A percentile compares a stretch with the other conserved stretches of the same genome.
Conservation (phyloP, 768 basidiomycete species). For the Tulasnella sp. region DNA sequence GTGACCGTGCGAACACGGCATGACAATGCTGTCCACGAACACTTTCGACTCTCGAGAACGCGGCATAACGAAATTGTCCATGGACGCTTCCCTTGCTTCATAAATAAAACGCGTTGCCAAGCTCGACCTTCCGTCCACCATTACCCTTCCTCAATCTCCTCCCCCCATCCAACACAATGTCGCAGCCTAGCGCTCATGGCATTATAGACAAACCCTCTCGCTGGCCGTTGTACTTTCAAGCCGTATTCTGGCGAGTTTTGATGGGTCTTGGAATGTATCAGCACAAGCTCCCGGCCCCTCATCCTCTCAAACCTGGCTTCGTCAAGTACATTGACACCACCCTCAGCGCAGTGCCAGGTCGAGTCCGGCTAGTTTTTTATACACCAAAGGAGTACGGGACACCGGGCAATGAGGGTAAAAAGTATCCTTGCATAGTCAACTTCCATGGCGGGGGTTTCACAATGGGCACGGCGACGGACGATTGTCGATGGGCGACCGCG, state of each 20-base stretch:
- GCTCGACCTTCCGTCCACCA: no score
- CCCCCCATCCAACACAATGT: neutral
- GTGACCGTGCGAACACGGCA: no score
- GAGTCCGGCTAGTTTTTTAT: conserved; percentile 32
- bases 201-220: neutral
- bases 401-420: neutral
- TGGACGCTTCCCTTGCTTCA: no score
- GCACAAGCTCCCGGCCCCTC: conserved; percentile 16
- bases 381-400: conserved; percentile 16
- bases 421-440: conserved; percentile 33
- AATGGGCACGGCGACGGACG: conserved; percentile 37
- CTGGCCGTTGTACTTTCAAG: conserved; percentile 17
- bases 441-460: conserved; percentile 32
- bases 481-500: conserved; percentile 36
- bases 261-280: conserved; percentile 35
- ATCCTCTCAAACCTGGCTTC: conserved; percentile 28
- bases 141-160: no score
- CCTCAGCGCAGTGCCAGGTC: conserved; percentile 19
- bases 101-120: no score
- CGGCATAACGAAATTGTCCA: no score
- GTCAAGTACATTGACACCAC: conserved; percentile 26
- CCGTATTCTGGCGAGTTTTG: conserved; percentile 24
- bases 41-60: no score
- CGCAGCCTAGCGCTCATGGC: conserved; percentile 8
- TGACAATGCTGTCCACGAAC: no score